phyloP scores from a whole-genome alignment of 140 eudicot genomes.

The Flaveria floridana region DNA sequence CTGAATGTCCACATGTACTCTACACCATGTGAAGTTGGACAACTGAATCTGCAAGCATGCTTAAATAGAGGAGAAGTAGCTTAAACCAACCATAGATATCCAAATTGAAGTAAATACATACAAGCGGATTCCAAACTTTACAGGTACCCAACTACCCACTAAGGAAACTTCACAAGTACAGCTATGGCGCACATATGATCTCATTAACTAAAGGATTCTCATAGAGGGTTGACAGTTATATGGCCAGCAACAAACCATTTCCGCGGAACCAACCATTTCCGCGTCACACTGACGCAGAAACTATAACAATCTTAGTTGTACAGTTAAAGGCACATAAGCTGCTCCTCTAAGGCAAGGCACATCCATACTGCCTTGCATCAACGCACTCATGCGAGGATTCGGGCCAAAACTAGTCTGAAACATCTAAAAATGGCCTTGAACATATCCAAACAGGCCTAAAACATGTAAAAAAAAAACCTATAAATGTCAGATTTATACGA shows the following conservation, averaged over 20 bases:
- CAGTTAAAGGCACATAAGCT: no score
- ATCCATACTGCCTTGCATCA: no score
- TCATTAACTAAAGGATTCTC: neutral
- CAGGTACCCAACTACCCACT: neutral
- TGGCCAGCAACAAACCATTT: neutral
- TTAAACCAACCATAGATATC: neutral
- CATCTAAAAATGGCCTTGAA: no score
- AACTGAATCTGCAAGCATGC: neutral
- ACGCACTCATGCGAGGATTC: no score
- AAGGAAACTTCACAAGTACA: constrained; percentile 5
- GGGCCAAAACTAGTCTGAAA: no score
- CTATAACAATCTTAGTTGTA: neutral
- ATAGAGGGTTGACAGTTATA: neutral
- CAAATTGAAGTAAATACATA: neutral
- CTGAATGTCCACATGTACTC: neutral
- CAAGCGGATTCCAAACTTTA: neutral
- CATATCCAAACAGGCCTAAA: no score
- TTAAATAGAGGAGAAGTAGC: neutral
- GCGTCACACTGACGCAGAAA: neutral
- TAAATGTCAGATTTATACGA: no score
- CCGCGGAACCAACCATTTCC: neutral
- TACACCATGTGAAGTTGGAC: neutral
- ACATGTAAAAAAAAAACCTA: no score
- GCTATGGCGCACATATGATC: neutral
- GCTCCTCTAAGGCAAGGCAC: no score